Percentiles rank a stretch among this genome's conserved stretches.
Conservation (phyloP, 495 filamentous ascomycete genomes). For the Lasiosphaeria hispida region DNA sequence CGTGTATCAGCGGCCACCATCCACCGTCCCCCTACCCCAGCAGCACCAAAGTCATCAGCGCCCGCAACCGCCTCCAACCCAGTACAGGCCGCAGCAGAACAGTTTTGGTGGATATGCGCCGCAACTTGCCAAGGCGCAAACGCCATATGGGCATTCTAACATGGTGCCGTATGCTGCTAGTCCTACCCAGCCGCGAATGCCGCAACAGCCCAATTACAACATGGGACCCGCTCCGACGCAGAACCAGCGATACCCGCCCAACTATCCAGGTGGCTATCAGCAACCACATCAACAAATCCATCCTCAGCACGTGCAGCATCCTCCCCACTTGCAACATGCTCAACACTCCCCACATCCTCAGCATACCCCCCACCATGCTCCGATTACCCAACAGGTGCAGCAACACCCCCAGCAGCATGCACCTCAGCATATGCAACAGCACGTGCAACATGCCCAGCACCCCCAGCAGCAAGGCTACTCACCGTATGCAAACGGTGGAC, state of each 20-base stretch:
- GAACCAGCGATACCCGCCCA: slow-evolving; percentile 26
- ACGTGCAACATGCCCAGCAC: slow-evolving; percentile 30
- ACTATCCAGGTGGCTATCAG: slow-evolving; percentile 30
- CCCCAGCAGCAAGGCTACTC: slow-evolving; percentile 25
- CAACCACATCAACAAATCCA: slow-evolving; percentile 25
- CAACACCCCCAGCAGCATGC: slow-evolving; percentile 29
- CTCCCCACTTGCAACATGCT: slow-evolving; percentile 22
- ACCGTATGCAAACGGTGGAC: slow-evolving; percentile 34
- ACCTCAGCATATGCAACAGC: slow-evolving; percentile 34
- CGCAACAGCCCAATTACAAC: slow-evolving; percentile 28
- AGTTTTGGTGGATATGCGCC: slow-evolving; percentile 27
- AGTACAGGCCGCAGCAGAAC: slow-evolving; percentile 36
- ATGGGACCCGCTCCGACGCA: slow-evolving; percentile 32
- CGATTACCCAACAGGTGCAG: slow-evolving; percentile 17
- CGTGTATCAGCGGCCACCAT: slow-evolving; percentile 31
- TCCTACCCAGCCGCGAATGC: slow-evolving; percentile 37
- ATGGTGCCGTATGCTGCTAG: slow-evolving; percentile 37
- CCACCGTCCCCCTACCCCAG: slow-evolving; percentile 32
- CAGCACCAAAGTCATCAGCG: slow-evolving; percentile 31
- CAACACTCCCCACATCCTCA: slow-evolving; percentile 28
- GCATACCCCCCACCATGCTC: slow-evolving; percentile 19
- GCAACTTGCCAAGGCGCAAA: slow-evolving; percentile 37
- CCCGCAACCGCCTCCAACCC: slow-evolving; percentile 24
- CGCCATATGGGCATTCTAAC: slow-evolving; percentile 39
- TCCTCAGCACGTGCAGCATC: slow-evolving; percentile 35